phyloP scores from a whole-genome alignment of 495 filamentous ascomycete species.

The Aspergillus kassunensis region DNA sequence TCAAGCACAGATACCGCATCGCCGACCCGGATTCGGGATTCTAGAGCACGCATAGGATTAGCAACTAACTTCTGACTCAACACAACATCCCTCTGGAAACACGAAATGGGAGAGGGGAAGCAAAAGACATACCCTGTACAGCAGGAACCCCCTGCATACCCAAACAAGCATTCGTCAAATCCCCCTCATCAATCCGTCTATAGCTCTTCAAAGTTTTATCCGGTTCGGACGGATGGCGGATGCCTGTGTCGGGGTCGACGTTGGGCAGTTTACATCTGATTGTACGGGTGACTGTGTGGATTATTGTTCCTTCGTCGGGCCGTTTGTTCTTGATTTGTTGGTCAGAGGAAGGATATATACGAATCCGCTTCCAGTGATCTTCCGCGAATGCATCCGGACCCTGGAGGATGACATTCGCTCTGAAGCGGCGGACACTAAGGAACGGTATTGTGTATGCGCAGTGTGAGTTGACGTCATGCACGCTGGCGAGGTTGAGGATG shows the following conservation, averaged over 20 bases:
- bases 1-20: constrained; percentile 59
- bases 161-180: constrained; percentile 65
- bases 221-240: constrained; percentile 68
- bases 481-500: constrained; percentile 68
- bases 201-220: constrained; percentile 65
- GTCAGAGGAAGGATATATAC: constrained; percentile 33
- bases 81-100: background rate
- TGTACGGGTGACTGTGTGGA: constrained; percentile 66
- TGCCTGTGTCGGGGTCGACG: constrained; percentile 68
- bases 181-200: constrained; percentile 71
- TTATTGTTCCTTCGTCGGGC: constrained; percentile 17
- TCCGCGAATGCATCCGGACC: constrained; percentile 64
- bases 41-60: too few species aligned
- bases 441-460: constrained; percentile 54
- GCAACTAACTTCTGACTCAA: too few species aligned
- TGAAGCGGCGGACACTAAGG: constrained; percentile 68
- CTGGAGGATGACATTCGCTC: constrained; percentile 76
- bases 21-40: constrained; percentile 51
- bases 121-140: constrained; percentile 22
- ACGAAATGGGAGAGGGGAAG: background rate
- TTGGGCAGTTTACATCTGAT: constrained; percentile 82
- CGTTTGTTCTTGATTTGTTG: background rate
- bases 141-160: constrained; percentile 80
- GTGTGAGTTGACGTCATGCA: constrained; percentile 54
- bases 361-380: constrained; percentile 73